Evolutionary conservation across 768 basidiomycete genomes (phyloP).

Genomic region (Mycena albidolilacea): DNA sequence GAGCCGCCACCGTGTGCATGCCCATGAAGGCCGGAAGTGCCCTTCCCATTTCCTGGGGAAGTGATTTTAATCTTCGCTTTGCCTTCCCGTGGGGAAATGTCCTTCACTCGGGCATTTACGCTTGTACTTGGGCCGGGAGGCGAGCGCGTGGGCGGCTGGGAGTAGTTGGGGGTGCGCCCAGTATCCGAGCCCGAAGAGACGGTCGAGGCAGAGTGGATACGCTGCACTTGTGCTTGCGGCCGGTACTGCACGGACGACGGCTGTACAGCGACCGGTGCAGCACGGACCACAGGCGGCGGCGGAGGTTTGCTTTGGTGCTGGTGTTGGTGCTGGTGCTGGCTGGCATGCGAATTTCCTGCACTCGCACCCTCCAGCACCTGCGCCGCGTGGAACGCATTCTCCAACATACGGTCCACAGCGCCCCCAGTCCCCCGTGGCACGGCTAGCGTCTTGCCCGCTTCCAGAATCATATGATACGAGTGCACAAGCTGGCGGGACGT

Average conservation of each 20-base stretch:
- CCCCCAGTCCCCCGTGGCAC: conserved; percentile 12
- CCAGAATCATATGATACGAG: conserved; percentile 38
- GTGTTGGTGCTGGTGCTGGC: conserved; percentile 2
- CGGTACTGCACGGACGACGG: conserved; percentile 8
- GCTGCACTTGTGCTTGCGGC: conserved; percentile 30
- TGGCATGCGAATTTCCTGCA: background rate
- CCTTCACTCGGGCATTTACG: conserved; percentile 9
- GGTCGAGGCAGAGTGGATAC: conserved; percentile 36
- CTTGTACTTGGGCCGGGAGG: conserved; percentile 15
- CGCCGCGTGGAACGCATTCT: conserved; percentile 37
- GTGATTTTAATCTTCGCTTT: conserved; percentile 28
- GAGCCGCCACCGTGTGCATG: conserved; percentile 2
- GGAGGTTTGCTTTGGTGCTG: conserved; percentile 3
- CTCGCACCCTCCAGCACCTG: conserved; percentile 36
- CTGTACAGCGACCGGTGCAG: conserved; percentile 19
- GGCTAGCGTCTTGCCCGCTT: conserved; percentile 30
- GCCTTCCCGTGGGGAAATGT: conserved; percentile 24
- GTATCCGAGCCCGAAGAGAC: conserved; percentile 30
- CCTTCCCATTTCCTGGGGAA: conserved; percentile 22
- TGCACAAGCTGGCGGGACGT: conserved; percentile 20
- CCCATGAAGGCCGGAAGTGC: conserved; percentile 12
- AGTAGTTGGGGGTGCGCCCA: conserved; percentile 15
- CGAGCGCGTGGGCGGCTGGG: conserved; percentile 16
- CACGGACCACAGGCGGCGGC: background rate
- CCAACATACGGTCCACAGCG: conserved; percentile 37